These are phyloP conservation scores for Pharnaceum exiguum DNA, from an alignment of 148 eudicot species.

Conservation along the genomic window DNA sequence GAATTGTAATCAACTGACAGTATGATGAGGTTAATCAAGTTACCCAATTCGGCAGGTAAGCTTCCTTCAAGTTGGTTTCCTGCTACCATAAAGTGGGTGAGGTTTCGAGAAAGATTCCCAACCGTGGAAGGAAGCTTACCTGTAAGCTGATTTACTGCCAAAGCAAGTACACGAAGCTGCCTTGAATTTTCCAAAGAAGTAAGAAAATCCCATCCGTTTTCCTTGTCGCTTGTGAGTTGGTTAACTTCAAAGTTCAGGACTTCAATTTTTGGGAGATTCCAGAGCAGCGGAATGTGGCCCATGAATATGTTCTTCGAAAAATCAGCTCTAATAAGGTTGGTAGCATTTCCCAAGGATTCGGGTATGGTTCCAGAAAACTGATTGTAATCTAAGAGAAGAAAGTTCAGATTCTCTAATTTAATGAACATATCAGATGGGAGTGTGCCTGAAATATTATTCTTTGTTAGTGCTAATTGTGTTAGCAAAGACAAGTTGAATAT, in stretches of 20 bases:
- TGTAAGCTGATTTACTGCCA: constrained; percentile 7
- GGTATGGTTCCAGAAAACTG: constrained; percentile 14
- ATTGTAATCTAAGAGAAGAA: constrained; percentile 11
- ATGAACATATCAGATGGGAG: constrained; percentile 26
- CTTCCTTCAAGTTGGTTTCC: constrained; percentile 19
- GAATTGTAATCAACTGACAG: constrained; percentile 16
- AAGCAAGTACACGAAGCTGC: constrained; percentile 4
- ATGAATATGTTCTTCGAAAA: constrained; percentile 16
- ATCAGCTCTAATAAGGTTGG: constrained; percentile 18
- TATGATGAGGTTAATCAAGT: constrained; percentile 19
- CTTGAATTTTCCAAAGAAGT: constrained; percentile 11
- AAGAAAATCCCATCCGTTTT: constrained; percentile 14
- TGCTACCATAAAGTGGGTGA: constrained; percentile 3
- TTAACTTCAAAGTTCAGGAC: constrained; percentile 15
- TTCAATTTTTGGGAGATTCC: constrained; percentile 20
- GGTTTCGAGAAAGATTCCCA: constrained; percentile 18
- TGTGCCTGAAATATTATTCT: constrained; percentile 13
- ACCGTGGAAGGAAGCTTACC: constrained; percentile 13
- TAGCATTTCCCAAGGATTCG: constrained; percentile 16
- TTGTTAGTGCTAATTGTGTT: background rate
- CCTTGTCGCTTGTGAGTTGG: constrained; percentile 6
- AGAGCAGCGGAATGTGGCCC: constrained; percentile 22
- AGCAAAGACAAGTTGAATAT: constrained; percentile 16
- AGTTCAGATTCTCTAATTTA: background rate
- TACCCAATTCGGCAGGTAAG: constrained; percentile 21